These are phyloP conservation scores for Eucalyptus tenuipes DNA, from an alignment of 345 rosid genomes.

Conservation along the genomic window DNA sequence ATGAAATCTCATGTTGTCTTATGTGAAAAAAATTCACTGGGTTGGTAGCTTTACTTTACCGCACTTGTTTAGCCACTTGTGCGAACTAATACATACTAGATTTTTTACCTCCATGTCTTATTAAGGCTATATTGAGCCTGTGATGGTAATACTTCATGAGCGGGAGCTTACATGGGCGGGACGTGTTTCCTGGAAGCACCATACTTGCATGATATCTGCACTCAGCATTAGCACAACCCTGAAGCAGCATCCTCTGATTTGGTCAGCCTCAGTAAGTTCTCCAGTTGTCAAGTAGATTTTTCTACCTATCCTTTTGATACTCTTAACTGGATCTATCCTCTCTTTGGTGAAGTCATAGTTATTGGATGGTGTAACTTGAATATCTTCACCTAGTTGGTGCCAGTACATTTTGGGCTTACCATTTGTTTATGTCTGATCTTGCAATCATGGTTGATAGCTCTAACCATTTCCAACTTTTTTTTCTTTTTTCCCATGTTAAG, in stretches of 20 bases:
- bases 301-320: not conserved
- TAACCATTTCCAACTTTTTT: not conserved
- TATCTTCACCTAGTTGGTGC: not conserved
- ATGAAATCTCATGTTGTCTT: not conserved
- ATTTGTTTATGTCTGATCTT: not conserved
- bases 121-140: constrained; percentile 93
- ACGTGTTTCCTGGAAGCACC: constrained; percentile 84
- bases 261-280: constrained; percentile 84
- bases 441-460: not conserved
- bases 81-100: not conserved
- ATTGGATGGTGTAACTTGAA: not conserved
- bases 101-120: not conserved
- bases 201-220: constrained; percentile 92
- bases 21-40: not conserved
- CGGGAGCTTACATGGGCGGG: constrained; percentile 97
- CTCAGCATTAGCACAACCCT: constrained; percentile 88
- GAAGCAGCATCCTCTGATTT: constrained; percentile 96
- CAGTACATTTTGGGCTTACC: not conserved
- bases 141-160: constrained; percentile 93
- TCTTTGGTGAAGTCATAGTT: not conserved
- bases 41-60: not conserved
- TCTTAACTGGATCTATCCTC: not conserved
- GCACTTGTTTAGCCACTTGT: not conserved
- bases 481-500: not conserved
- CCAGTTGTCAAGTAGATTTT: not conserved